Percentiles rank a stretch among this genome's conserved stretches.
phyloP scores from a whole-genome alignment of 768 basidiomycete species.

The Chlorophyllum brunneum region DNA sequence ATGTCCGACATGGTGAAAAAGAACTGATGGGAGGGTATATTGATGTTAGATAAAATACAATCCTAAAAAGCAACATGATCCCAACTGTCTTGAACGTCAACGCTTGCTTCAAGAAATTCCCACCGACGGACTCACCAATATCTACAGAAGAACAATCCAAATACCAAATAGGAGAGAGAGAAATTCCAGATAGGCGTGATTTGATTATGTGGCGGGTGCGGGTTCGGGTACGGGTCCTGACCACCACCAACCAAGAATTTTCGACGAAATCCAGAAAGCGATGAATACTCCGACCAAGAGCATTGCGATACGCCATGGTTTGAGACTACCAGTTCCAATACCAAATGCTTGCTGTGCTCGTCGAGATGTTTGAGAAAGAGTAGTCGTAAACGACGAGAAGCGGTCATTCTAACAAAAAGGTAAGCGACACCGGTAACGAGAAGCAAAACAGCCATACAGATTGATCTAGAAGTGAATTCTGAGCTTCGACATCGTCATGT shows the following conservation, averaged over 20 bases:
- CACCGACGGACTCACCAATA: too few species aligned
- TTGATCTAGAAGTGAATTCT: conserved; percentile 75
- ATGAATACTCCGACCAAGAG: conserved; percentile 55
- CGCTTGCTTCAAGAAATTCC: too few species aligned
- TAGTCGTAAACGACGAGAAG: conserved; percentile 61
- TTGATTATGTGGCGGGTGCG: not conserved
- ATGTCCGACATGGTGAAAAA: too few species aligned
- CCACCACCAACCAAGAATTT: conserved; percentile 49
- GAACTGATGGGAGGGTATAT: too few species aligned
- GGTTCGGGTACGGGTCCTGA: conserved; percentile 1
- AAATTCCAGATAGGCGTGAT: not conserved
- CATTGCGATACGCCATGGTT: conserved; percentile 65
- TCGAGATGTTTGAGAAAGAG: conserved; percentile 62
- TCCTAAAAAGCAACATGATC: too few species aligned
- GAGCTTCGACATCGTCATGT: conserved; percentile 77
- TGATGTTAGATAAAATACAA: too few species aligned
- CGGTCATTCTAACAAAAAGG: conserved; percentile 47
- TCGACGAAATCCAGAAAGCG: conserved; percentile 51
- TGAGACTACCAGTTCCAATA: conserved; percentile 58
- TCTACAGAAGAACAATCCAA: too few species aligned
- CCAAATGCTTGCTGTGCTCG: conserved; percentile 76
- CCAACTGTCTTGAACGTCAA: too few species aligned
- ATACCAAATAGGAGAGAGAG: too few species aligned
- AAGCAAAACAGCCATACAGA: conserved; percentile 45
- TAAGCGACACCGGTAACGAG: not conserved